A percentile compares a stretch with the other conserved stretches of the same genome.
Conservation (phyloP, 176 grass and related monocot genomes). For the Ensete glaucum region DNA sequence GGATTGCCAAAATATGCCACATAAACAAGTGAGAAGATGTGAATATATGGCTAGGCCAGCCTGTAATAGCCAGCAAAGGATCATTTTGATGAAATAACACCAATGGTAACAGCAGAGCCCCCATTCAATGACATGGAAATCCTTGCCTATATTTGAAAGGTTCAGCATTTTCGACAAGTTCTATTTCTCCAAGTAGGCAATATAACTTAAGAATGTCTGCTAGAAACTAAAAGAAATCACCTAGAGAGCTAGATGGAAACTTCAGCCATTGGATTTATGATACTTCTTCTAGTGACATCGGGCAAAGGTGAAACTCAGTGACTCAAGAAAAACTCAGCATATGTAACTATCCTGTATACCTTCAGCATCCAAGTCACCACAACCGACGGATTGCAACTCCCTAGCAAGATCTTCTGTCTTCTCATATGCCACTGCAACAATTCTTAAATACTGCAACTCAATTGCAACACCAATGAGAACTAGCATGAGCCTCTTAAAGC, state of each 20-base stretch:
- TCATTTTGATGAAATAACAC: too few species aligned
- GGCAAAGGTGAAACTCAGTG: background rate
- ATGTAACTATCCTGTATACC: constrained; percentile 26
- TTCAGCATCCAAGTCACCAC: constrained; percentile 98
- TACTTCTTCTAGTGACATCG: background rate
- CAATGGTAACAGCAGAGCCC: too few species aligned
- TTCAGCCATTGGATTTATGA: background rate
- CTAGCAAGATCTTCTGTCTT: constrained; percentile 93
- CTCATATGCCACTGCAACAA: constrained; percentile 81
- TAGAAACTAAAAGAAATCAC: background rate
- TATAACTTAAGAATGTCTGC: background rate
- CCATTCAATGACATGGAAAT: too few species aligned
- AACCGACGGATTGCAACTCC: constrained; percentile 83
- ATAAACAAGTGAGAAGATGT: background rate
- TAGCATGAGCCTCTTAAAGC: constrained; percentile 15
- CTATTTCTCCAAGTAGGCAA: background rate
- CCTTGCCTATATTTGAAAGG: background rate
- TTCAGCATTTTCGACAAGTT: background rate
- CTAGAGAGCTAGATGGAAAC: background rate
- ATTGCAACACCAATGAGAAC: constrained; percentile 22
- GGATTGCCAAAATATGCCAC: too few species aligned
- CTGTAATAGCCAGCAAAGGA: background rate
- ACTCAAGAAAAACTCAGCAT: background rate
- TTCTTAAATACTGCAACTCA: constrained; percentile 77
- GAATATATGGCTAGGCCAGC: background rate